Base-by-base conservation (phyloP, 352 stramenopile genomes). In the Pythium volutum region DNA sequence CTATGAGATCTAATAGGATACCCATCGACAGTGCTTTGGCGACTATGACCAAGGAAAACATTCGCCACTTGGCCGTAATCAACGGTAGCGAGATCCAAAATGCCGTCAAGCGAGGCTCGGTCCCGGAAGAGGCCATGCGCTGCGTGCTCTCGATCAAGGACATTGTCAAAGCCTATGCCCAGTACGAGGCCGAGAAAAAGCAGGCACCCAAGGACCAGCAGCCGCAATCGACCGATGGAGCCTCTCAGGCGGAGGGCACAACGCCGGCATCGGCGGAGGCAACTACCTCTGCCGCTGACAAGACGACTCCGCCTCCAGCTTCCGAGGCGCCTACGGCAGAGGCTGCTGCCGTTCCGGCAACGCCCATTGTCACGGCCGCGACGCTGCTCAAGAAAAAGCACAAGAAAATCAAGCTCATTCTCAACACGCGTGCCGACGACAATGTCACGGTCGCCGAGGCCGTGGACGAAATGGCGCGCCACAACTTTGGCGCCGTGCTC, bases 31-130 rank as follows among this genome's bases (percentile, higher is more conserved):
- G 84, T 62, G 83, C 84, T 0, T 60, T 94, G 18, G 82, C 84
- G 36, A 94, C 84, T 8, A 92, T 94, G 84, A 88, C 81, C n/a
- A 90, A 92, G 56, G 84, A 94, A 38, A 89, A 94, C 48, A 88
- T 92, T 53, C 79, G 84, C 15, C 84, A 94, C 62, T 74, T 94
- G 61, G 84, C 83, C 0, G 84, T 94, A 41, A 87, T 94, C 42
- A 88, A 87, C 49, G 80, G 77, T 54, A 77, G 77, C 8, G 83
- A 94, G 53, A 80, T 89, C 47, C 81, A 70, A 52, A 84, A 81
- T 41, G 76, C 79, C 3, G 77, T 87, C 11, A 90, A 87, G 72
- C 81, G 84, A 56, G 81, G 81, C 16, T 87, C 75, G 0, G 84
- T 94, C 15, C 84, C 84, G 3, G 80, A 89, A 52, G 84, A 94